phyloP scores from a whole-genome alignment of 163 green algal genomes.

The Trebouxiophyceae sp. region DNA sequence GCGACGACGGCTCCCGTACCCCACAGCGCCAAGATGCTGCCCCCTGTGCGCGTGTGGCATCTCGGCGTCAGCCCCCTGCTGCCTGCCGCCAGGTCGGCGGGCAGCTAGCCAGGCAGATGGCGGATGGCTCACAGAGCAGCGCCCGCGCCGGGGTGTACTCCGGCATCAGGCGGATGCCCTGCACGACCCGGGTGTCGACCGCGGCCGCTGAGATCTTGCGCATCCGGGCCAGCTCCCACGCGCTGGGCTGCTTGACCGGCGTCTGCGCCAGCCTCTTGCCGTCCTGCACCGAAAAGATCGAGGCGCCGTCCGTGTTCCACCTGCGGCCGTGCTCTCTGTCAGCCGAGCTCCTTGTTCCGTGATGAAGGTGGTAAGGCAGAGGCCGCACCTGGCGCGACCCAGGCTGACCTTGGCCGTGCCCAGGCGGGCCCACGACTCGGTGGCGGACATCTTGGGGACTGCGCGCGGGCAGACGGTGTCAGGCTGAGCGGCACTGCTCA shows the following conservation, averaged over 20 bases:
- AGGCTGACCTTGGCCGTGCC: constrained; percentile 18
- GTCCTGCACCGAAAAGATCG: constrained; percentile 45
- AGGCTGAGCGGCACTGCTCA: neutral
- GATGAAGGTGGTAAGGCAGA: neutral
- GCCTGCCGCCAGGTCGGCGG: too few species aligned
- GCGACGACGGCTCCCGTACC: constrained; percentile 32
- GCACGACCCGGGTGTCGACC: constrained; percentile 16
- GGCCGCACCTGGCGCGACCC: constrained; percentile 14
- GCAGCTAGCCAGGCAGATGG: too few species aligned
- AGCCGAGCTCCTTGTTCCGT: neutral
- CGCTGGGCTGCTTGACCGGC: constrained; percentile 16
- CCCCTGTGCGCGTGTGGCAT: too few species aligned
- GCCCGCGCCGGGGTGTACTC: constrained; percentile 36
- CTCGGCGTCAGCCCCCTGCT: too few species aligned
- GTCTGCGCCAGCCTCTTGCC: constrained; percentile 33
- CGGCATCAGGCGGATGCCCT: constrained; percentile 27
- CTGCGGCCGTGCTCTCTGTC: neutral
- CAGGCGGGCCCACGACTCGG: constrained; percentile 1
- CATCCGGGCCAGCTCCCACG: constrained; percentile 26
- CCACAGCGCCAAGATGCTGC: constrained; percentile 43
- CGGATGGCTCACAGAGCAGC: too few species aligned
- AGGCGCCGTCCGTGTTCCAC: constrained; percentile 24
- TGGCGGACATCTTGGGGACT: constrained; percentile 3
- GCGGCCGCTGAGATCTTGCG: constrained; percentile 10
- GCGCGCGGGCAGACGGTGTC: neutral